Conservation (phyloP, 768 basidiomycete genomes). For the Boletus edulis region DNA sequence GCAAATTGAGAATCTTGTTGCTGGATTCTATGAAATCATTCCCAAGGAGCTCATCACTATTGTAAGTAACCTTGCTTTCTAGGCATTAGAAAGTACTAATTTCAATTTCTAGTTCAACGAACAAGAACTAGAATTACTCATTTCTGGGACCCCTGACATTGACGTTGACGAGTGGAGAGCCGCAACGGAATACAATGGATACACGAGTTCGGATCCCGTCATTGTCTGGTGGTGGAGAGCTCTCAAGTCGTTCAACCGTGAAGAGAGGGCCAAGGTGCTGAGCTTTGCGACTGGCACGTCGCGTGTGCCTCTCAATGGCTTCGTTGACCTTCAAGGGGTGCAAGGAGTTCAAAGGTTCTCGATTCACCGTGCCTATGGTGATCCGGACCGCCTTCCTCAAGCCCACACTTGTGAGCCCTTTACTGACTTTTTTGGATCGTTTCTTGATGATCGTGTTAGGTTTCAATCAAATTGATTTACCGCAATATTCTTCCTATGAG, state of each 20-base stretch:
- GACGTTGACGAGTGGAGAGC: constrained; percentile 98
- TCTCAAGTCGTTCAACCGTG: constrained; percentile 93
- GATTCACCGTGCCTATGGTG: constrained; percentile 91
- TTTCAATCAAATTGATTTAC: constrained; percentile 94
- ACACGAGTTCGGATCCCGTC: constrained; percentile 86
- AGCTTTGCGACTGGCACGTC: constrained; percentile 96
- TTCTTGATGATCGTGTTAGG: constrained; percentile 43
- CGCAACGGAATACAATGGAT: constrained; percentile 89
- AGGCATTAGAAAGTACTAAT: background rate
- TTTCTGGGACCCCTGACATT: constrained; percentile 97
- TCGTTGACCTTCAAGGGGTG: constrained; percentile 92
- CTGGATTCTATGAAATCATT: constrained; percentile 96
- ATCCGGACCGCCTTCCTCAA: constrained; percentile 79
- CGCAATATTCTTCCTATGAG: constrained; percentile 94
- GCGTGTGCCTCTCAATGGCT: constrained; percentile 91
- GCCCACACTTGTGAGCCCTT: constrained; percentile 78
- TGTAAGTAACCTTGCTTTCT: constrained; percentile 43
- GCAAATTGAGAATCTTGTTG: constrained; percentile 86
- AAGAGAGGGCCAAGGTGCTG: constrained; percentile 93
- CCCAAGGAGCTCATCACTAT: constrained; percentile 95
- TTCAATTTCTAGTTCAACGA: constrained; percentile 75
- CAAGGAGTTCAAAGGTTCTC: constrained; percentile 95
- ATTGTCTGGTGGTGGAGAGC: constrained; percentile 99
- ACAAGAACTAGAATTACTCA: constrained; percentile 89
- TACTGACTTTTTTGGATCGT: background rate